Percentiles rank a stretch among this genome's conserved stretches.
phyloP scores from a whole-genome alignment of 768 basidiomycete species.

The Phanerochaete carnosa region DNA sequence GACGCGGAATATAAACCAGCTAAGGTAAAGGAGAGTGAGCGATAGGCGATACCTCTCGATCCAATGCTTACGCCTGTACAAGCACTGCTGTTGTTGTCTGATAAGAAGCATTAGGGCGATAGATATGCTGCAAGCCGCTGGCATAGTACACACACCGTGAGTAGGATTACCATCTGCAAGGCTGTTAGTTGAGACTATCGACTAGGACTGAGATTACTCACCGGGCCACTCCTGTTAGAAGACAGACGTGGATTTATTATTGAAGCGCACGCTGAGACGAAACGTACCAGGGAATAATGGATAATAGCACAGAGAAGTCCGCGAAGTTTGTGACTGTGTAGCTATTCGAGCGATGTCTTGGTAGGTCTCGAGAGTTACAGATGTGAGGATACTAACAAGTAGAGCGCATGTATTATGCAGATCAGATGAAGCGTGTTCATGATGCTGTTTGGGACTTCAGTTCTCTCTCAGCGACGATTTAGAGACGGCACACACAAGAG shows the following conservation, averaged over 20 bases:
- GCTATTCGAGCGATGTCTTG: neutral
- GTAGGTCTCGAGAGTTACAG: too few relatives aligned
- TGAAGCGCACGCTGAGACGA: neutral
- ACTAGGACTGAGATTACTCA: neutral
- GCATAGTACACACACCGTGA: neutral
- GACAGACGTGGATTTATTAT: neutral
- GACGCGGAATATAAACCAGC: neutral
- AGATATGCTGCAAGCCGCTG: neutral
- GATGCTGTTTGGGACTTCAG: neutral
- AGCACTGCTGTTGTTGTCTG: neutral
- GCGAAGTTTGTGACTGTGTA: neutral
- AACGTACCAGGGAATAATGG: neutral
- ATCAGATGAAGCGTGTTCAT: neutral
- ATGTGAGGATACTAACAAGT: neutral
- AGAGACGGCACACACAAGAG: too few relatives aligned
- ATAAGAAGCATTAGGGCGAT: neutral
- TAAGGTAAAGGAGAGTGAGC: neutral
- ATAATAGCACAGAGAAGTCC: neutral
- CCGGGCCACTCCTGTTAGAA: neutral
- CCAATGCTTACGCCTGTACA: neutral
- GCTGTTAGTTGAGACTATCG: neutral
- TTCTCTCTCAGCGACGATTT: too few relatives aligned
- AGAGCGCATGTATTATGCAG: neutral
- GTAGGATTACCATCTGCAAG: neutral
- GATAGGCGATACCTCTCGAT: neutral